A percentile compares a stretch with the other conserved stretches of the same genome.
Conservation (phyloP, 805 yeast species). For the Pichia eremophila region DNA sequence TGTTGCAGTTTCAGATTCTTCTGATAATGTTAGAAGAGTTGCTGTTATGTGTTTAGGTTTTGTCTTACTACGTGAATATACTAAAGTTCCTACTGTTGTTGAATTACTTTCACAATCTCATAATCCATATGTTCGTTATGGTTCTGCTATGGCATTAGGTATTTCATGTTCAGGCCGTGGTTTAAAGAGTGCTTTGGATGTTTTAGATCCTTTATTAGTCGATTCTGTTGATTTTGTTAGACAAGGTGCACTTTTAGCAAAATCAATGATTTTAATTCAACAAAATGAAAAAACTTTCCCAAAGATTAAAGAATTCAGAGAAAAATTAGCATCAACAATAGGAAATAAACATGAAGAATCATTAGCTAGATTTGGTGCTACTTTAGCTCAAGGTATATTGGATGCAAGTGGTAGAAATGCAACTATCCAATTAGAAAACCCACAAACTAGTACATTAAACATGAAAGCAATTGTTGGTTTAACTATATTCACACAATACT, state of each 20-base stretch:
- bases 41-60: conserved; percentile 90
- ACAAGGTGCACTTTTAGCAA: conserved; percentile 92
- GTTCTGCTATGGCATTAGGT: conserved; percentile 95
- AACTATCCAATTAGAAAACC: conserved; percentile 83
- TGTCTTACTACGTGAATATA: conserved; percentile 79
- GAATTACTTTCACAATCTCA: conserved; percentile 88
- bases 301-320: conserved; percentile 68
- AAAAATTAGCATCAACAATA: conserved; percentile 65
- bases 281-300: conserved; percentile 79
- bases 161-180: conserved; percentile 96
- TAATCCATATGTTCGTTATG: conserved; percentile 96
- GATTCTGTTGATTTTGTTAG: conserved; percentile 96
- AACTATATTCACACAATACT: conserved; percentile 81
- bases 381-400: conserved; percentile 92
- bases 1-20: conserved; percentile 92
- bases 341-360: conserved; percentile 91
- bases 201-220: conserved; percentile 82
- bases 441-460: conserved; percentile 83
- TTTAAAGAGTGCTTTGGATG: conserved; percentile 77
- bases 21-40: conserved; percentile 94
- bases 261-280: conserved; percentile 81
- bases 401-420: conserved; percentile 98
- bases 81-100: conserved; percentile 91
- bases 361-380: conserved; percentile 94
- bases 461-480: conserved; percentile 88